Evolutionary conservation across 495 filamentous ascomycete genomes (phyloP).

Genomic region (Pyrenopolyporus hunteri): DNA sequence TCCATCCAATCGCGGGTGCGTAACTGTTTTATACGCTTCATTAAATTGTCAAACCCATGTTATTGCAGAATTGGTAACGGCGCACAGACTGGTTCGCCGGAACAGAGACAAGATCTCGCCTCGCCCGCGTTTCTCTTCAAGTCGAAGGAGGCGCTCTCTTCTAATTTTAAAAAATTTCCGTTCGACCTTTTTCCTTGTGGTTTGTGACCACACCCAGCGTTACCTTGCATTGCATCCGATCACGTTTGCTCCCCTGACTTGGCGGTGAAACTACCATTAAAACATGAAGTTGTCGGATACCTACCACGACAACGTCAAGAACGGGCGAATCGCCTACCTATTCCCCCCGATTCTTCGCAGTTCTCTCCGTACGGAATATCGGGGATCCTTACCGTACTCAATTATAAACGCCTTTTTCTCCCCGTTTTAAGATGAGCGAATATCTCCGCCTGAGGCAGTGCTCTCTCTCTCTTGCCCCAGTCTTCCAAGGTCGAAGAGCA

Average conservation of each 20-base stretch:
- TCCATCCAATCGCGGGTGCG: constrained; percentile 1
- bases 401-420: too few species aligned
- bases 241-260: constrained; percentile 11
- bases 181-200: constrained; percentile 1
- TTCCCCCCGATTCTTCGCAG: too few species aligned
- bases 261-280: constrained; percentile 16
- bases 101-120: constrained; percentile 30
- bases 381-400: too few species aligned
- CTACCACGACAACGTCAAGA: neutral
- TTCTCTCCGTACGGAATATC: too few species aligned
- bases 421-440: too few species aligned
- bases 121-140: constrained; percentile 13
- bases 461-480: too few species aligned
- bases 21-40: constrained; percentile 1
- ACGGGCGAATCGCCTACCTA: neutral
- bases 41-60: constrained; percentile 13
- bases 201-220: constrained; percentile 24
- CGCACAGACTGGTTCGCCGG: constrained; percentile 36
- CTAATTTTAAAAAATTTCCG: constrained; percentile 15
- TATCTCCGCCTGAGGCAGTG: too few species aligned
- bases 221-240: constrained; percentile 27
- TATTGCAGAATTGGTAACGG: constrained; percentile 19
- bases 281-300: neutral
- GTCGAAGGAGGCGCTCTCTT: constrained; percentile 10
- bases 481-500: constrained; percentile 7